A percentile compares a stretch with the other conserved stretches of the same genome.
Conservation (phyloP, 2,329 filamentous ascomycete species). For the Fusarium buharicum region DNA sequence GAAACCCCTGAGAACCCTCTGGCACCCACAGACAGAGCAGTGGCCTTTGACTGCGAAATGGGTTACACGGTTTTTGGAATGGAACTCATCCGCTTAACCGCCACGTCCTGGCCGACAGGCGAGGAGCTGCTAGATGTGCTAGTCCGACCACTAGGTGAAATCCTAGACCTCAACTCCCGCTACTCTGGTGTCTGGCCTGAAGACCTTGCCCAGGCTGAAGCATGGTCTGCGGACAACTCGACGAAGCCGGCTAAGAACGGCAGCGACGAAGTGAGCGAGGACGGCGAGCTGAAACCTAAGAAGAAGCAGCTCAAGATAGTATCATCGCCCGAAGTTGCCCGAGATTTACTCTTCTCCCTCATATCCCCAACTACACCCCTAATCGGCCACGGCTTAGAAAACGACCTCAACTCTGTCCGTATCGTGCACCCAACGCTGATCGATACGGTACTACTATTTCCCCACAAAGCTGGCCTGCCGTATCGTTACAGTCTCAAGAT, state of each 20-base stretch:
- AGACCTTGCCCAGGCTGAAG: conserved; percentile 75
- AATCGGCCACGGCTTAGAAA: conserved; percentile 94
- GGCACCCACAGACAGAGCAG: conserved; percentile 65
- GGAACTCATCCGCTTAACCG: conserved; percentile 90
- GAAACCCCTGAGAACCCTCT: conserved; percentile 75
- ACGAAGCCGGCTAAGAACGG: conserved; percentile 42
- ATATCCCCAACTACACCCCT: conserved; percentile 82
- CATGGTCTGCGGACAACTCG: conserved; percentile 55
- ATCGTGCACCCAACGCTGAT: conserved; percentile 86
- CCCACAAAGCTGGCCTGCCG: conserved; percentile 80
- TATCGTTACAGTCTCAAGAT: conserved; percentile 80
- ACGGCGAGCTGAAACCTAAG: conserved; percentile 42
- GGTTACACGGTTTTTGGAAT: conserved; percentile 89
- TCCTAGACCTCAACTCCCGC: conserved; percentile 90
- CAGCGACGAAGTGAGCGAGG: conserved; percentile 43
- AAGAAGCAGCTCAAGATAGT: conserved; percentile 74
- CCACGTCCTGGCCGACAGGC: conserved; percentile 84
- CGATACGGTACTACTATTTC: conserved; percentile 87
- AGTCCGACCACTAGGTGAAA: conserved; percentile 82
- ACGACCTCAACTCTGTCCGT: conserved; percentile 87
- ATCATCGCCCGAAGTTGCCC: conserved; percentile 76
- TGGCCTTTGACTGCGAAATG: conserved; percentile 98
- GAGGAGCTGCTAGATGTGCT: conserved; percentile 82
- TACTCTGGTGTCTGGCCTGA: conserved; percentile 88
- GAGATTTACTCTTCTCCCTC: conserved; percentile 78